phyloP scores from a whole-genome alignment of 345 rosid genomes.

The Linum usitatissimum region DNA sequence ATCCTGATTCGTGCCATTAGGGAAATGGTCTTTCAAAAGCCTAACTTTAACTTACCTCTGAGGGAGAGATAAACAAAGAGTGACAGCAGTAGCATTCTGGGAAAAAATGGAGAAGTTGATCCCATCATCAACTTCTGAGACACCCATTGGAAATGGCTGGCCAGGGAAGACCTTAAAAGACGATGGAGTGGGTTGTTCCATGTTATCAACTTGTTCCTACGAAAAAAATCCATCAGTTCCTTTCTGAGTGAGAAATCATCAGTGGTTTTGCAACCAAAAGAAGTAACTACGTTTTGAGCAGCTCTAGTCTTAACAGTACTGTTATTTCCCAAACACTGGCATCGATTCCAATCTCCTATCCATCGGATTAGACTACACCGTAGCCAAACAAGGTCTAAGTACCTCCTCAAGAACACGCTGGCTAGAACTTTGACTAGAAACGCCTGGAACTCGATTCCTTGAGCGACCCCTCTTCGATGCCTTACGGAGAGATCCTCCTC shows the following conservation, averaged over 20 bases:
- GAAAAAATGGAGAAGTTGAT: constrained; percentile 81
- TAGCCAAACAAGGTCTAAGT: neutral
- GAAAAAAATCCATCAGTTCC: constrained; percentile 7
- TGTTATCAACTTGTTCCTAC: constrained; percentile 44
- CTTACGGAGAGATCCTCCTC: constrained; percentile 27
- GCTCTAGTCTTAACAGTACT: no score
- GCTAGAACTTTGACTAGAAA: constrained; percentile 37
- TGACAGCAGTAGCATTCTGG: constrained; percentile 69
- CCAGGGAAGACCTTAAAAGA: constrained; percentile 48
- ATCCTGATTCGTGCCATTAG: no score
- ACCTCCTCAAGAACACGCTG: constrained; percentile 58
- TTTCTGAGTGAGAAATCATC: no score
- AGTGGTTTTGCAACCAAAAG: neutral
- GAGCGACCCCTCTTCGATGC: constrained; percentile 40
- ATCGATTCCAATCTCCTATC: no score
- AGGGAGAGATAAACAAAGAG: constrained; percentile 67
- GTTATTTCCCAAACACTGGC: no score
- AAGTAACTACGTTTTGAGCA: neutral
- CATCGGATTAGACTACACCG: no score
- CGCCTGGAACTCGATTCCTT: constrained; percentile 20
- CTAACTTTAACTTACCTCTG: constrained; percentile 29
- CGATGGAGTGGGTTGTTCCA: constrained; percentile 26
- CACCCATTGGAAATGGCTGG: constrained; percentile 71
- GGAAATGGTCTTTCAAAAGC: no score
- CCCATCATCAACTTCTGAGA: constrained; percentile 61